Conservation (phyloP, 106 monocot species). For the Platanthera guangdongensis region DNA sequence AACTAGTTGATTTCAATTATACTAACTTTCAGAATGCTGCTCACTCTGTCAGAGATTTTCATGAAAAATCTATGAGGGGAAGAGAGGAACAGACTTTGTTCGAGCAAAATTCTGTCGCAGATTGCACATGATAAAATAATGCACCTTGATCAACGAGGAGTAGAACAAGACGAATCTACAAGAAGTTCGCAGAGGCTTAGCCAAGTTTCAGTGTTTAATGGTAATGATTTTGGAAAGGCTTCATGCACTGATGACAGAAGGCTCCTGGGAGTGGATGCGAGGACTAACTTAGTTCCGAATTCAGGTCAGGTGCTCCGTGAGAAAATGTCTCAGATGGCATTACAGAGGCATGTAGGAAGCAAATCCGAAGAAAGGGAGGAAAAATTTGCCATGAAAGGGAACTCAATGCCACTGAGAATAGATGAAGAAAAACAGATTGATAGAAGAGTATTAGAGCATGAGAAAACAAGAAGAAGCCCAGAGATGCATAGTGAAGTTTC, state of each 20-base stretch:
- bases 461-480: not conserved
- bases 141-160: constrained; percentile 3
- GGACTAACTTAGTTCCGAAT: constrained; percentile 12
- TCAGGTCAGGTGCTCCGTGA: constrained; percentile 5
- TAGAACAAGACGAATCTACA: constrained; percentile 11
- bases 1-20: not conserved
- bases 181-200: constrained; percentile 2
- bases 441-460: constrained; percentile 1
- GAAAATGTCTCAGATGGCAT: constrained; percentile 1
- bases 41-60: not conserved
- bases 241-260: not conserved
- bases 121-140: not conserved
- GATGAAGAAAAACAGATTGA: constrained; percentile 9
- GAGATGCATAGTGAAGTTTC: constrained; percentile 1
- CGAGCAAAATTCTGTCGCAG: constrained; percentile 6
- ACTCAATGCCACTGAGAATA: not conserved
- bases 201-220: not conserved
- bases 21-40: not conserved
- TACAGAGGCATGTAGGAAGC: constrained; percentile 1
- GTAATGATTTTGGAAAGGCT: not conserved
- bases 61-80: not conserved
- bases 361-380: constrained; percentile 3
- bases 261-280: not conserved
- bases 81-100: not conserved
- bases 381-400: not conserved